These are phyloP conservation scores for Xylaria telfairii DNA, from an alignment of 495 filamentous ascomycete species.

Conservation along the genomic window DNA sequence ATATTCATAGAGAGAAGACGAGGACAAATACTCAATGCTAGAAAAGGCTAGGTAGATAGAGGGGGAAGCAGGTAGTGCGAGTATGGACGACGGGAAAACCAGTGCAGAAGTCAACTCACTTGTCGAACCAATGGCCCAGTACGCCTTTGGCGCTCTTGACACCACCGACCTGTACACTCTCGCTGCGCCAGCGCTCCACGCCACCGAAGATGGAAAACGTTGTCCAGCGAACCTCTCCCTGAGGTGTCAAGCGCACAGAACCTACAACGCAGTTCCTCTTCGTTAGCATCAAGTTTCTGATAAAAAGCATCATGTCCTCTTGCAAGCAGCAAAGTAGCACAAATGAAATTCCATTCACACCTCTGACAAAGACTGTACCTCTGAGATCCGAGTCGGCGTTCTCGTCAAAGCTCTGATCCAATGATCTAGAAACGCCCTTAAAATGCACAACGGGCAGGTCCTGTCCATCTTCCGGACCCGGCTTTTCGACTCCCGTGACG, in stretches of 20 bases:
- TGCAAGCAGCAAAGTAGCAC: background rate
- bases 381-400: constrained; percentile 62
- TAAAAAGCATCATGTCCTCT: background rate
- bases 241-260: constrained; percentile 59
- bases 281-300: constrained; percentile 29
- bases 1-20: background rate
- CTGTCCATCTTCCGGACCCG: constrained; percentile 57
- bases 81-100: background rate
- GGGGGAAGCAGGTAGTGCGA: background rate
- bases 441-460: constrained; percentile 65
- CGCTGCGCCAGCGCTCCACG: constrained; percentile 68
- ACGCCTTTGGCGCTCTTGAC: constrained; percentile 62
- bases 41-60: background rate
- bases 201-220: constrained; percentile 65
- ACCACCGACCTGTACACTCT: constrained; percentile 70
- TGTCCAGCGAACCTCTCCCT: constrained; percentile 73
- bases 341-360: constrained; percentile 31
- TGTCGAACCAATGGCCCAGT: constrained; percentile 71
- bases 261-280: constrained; percentile 41
- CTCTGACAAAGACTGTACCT: constrained; percentile 49
- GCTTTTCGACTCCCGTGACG: constrained; percentile 57
- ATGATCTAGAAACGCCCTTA: constrained; percentile 57
- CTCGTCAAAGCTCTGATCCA: constrained; percentile 64
- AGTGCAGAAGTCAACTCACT: constrained; percentile 43
- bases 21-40: background rate